phyloP scores from a whole-genome alignment of 2,329 filamentous ascomycete genomes.

The Pseudopithomyces maydicus region DNA sequence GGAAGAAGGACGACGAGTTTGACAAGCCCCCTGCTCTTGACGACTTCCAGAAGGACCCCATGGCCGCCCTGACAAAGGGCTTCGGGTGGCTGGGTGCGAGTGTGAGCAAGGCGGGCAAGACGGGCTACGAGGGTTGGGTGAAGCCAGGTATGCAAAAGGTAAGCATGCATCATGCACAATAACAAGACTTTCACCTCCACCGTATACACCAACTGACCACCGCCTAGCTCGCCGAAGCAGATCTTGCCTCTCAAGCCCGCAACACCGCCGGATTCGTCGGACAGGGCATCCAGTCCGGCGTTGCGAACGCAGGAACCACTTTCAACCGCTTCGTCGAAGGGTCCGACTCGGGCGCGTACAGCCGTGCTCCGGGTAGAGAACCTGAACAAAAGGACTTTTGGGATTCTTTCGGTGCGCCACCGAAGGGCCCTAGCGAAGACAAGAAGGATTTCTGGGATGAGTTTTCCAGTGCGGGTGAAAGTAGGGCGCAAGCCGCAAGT shows the following conservation, averaged over 20 bases:
- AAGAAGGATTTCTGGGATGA: slow-evolving; percentile 62
- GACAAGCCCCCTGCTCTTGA: slow-evolving; percentile 71
- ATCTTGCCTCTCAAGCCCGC: slow-evolving; percentile 64
- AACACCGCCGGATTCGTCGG: slow-evolving; percentile 58
- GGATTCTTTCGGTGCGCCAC: slow-evolving; percentile 81
- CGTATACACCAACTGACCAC: background rate
- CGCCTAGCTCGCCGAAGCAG: slow-evolving; percentile 72
- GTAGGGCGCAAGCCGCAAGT: slow-evolving; percentile 33
- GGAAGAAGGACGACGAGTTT: slow-evolving; percentile 46
- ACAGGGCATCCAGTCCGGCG: slow-evolving; percentile 67
- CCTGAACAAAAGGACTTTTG: slow-evolving; percentile 82
- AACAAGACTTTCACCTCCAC: background rate
- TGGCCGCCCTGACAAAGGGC: slow-evolving; percentile 86
- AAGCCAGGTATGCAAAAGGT: slow-evolving; percentile 91
- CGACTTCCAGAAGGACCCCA: slow-evolving; percentile 88
- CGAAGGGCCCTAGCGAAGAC: slow-evolving; percentile 49
- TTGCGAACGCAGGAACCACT: slow-evolving; percentile 75
- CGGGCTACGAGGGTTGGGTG: slow-evolving; percentile 87
- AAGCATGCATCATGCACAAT: slow-evolving; percentile 31
- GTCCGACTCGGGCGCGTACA: slow-evolving; percentile 11
- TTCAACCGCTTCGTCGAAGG: slow-evolving; percentile 91
- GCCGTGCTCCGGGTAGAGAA: slow-evolving; percentile 44
- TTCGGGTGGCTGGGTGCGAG: slow-evolving; percentile 93
- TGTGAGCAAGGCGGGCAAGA: slow-evolving; percentile 88
- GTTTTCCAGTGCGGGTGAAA: slow-evolving; percentile 58